Base-by-base conservation (phyloP, 225 moss, liverwort and hornwort genomes). In the Anthoceros angustus region DNA sequence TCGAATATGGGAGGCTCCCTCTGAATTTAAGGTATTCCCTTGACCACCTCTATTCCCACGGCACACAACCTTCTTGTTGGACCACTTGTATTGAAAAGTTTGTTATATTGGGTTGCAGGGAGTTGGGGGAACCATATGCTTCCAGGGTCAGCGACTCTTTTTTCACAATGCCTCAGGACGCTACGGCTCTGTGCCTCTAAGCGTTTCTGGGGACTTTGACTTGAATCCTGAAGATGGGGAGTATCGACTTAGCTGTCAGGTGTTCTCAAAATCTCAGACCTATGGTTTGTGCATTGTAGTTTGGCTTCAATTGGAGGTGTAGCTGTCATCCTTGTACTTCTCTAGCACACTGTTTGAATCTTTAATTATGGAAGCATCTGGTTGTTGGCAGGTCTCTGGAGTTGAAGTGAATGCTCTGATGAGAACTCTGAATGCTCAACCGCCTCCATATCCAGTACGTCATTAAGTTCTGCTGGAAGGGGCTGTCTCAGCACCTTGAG, bases 161-260 rank as follows among this genome's bases (percentile, higher is more conserved):
- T 98, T 98, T 40, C 98, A 98, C 71, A 89, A 89, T 66, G 82
- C 89, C 42, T 89, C 87, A 69, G 98, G 98, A 46, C 81, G 75
- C 69, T 98, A 98, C 68, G 98, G 98, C 55, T 83, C 86, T 72
- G 86, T 92, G 20, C 98, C 92, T 15, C 77, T 98, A 74, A 89
- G 87, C 74, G 81, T 98, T 61, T 98, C 98, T 76, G 98, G 98
- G 69, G 98, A 98, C 69, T 86, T 98, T 84, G 98, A 98, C 78
- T 75, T 98, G 70, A 92, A 87, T 70, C 98, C 92, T 12, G 84
- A 87, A 73, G 89, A 89, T 67, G 98, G 98, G 73, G 98, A 98
- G 69, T 98, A 92, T 80, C 98, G 98, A 64, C 89, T 98, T 67
- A 98, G 98, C 79, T 86, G 89, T 77, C 98, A 98, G 98, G 92